Evolutionary conservation across 2,329 filamentous ascomycete species (phyloP).

Genomic region (Knufia petricola): DNA sequence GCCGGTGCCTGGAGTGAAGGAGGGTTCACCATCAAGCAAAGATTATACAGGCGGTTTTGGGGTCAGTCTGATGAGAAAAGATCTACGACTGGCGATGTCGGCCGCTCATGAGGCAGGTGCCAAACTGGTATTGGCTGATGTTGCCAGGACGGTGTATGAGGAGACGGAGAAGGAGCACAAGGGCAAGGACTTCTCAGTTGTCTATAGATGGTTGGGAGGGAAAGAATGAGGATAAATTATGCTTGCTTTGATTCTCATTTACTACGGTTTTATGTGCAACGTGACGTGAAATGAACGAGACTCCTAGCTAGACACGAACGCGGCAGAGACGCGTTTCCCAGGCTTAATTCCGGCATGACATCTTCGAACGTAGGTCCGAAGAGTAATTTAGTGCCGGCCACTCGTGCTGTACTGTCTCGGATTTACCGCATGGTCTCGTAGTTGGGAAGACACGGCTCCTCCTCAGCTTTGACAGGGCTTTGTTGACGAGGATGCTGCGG

Average conservation of each 20-base stretch:
- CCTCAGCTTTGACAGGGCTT: neutral
- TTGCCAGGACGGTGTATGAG: slow-evolving; percentile 59
- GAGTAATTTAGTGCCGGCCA: slow-evolving; percentile 3
- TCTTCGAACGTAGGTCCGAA: neutral
- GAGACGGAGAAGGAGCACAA: slow-evolving; percentile 53
- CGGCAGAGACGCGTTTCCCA: neutral
- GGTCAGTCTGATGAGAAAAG: slow-evolving; percentile 70
- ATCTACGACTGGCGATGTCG: slow-evolving; percentile 61
- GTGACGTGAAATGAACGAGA: too few species aligned
- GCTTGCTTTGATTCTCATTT: too few species aligned
- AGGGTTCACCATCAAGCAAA: slow-evolving; percentile 61
- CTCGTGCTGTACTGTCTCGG: neutral
- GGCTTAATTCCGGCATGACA: neutral
- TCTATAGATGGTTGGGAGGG: slow-evolving; percentile 45
- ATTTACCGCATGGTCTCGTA: neutral
- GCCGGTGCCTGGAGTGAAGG: slow-evolving; percentile 75
- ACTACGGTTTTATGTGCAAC: too few species aligned
- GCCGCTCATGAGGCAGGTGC: slow-evolving; percentile 61
- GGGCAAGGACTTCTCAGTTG: slow-evolving; percentile 70
- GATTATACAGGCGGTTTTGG: slow-evolving; percentile 73
- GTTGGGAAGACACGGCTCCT: neutral
- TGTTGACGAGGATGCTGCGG: neutral
- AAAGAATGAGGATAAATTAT: slow-evolving; percentile 16
- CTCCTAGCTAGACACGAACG: neutral
- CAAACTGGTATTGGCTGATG: slow-evolving; percentile 53